Evolutionary conservation across 2,329 filamentous ascomycete genomes (phyloP).

Genomic region (Aspergillus sp.): DNA sequence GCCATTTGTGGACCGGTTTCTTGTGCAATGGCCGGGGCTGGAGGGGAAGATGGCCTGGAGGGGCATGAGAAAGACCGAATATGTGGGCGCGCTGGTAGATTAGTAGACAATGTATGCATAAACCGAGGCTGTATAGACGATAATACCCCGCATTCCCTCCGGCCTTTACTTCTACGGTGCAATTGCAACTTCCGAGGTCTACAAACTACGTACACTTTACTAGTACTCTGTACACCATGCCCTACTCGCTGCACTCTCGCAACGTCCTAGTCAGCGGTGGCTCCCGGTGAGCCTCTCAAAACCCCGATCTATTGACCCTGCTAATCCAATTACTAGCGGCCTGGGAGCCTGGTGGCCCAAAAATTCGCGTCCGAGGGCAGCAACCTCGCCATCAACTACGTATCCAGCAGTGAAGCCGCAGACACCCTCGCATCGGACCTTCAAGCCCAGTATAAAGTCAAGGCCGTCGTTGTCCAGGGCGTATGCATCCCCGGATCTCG

Average conservation of each 20-base stretch:
- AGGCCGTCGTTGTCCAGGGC: constrained; percentile 51
- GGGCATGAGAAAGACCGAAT: constrained; percentile 31
- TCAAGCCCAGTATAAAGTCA: constrained; percentile 40
- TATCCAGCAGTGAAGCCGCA: constrained; percentile 52
- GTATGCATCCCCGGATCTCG: constrained; percentile 38
- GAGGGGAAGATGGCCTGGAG: constrained; percentile 37
- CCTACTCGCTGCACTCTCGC: constrained; percentile 51
- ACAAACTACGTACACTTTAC: no score
- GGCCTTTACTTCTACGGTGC: no score
- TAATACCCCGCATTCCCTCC: no score
- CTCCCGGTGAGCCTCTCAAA: constrained; percentile 42
- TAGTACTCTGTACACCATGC: constrained; percentile 41
- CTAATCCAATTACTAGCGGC: constrained; percentile 43
- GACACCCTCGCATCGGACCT: constrained; percentile 50
- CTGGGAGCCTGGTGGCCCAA: constrained; percentile 59
- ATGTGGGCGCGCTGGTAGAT: constrained; percentile 29
- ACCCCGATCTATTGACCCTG: neutral
- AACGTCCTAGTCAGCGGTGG: constrained; percentile 58
- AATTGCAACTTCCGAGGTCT: no score
- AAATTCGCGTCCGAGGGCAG: constrained; percentile 60
- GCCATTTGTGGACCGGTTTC: constrained; percentile 62
- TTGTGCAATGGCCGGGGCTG: constrained; percentile 71
- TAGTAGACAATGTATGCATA: no score
- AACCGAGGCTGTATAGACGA: no score
- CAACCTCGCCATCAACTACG: constrained; percentile 66